Conservation (phyloP, 805 yeast species). For the Myxozyma neglecta region DNA sequence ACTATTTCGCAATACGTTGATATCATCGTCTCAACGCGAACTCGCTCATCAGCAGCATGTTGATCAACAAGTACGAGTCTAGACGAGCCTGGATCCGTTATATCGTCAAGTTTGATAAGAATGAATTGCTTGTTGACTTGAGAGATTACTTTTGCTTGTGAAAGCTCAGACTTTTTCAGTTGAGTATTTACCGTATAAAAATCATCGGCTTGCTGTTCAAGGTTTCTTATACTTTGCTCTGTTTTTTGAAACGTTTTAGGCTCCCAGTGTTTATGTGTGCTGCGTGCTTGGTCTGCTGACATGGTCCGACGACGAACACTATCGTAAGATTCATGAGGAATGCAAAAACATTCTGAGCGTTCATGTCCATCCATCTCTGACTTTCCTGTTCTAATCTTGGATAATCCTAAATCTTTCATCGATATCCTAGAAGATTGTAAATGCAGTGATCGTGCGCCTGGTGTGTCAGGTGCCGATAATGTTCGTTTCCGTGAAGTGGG, state of each 20-base stretch:
- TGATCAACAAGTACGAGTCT: conserved; percentile 61
- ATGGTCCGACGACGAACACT: background rate
- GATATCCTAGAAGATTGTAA: background rate
- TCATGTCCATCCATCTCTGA: background rate
- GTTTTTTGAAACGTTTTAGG: conserved; percentile 1
- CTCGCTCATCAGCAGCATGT: conserved; percentile 82
- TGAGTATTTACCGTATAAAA: background rate
- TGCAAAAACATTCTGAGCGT: background rate
- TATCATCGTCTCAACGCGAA: conserved; percentile 57
- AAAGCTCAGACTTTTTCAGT: conserved; percentile 5
- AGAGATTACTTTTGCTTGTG: conserved; percentile 29
- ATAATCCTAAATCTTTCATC: conserved; percentile 2
- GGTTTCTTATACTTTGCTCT: conserved; percentile 12
- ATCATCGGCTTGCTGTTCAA: background rate
- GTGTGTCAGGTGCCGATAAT: background rate
- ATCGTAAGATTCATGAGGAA: background rate
- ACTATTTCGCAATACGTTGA: conserved; percentile 40
- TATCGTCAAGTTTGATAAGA: conserved; percentile 41
- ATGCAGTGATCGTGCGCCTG: background rate
- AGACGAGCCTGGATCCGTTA: conserved; percentile 15
- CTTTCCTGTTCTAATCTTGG: conserved; percentile 3
- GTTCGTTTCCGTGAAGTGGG: conserved; percentile 2
- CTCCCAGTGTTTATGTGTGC: conserved; percentile 1
- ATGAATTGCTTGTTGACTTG: conserved; percentile 70
- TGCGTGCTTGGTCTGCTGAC: background rate